Evolutionary conservation across 73 alveolate species (phyloP).

Genomic region (Paramecium sexaurelia): DNA sequence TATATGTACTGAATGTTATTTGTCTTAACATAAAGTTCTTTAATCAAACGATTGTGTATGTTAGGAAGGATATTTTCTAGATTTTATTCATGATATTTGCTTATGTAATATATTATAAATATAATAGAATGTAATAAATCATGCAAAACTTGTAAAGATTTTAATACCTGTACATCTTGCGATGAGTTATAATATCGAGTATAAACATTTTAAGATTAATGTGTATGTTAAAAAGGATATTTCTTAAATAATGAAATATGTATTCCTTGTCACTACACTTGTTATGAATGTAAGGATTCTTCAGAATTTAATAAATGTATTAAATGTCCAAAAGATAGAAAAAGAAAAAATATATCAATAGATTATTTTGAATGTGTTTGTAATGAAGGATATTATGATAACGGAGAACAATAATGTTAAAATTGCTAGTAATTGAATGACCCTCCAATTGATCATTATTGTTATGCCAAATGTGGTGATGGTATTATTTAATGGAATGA

Average conservation of each 20-base stretch:
- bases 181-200: neutral
- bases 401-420: neutral
- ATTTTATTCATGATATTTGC: neutral
- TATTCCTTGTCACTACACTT: neutral
- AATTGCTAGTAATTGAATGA: neutral
- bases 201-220: neutral
- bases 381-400: slow-evolving; percentile 19
- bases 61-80: neutral
- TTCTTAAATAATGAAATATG: neutral
- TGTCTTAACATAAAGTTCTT: neutral
- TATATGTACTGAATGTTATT: neutral
- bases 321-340: slow-evolving; percentile 16
- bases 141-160: neutral
- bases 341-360: too few relatives aligned
- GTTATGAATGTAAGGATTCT: neutral
- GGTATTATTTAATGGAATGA: slow-evolving; percentile 46
- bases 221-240: slow-evolving; percentile 16
- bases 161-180: neutral
- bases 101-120: neutral
- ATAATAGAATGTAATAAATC: neutral
- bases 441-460: neutral
- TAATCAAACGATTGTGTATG: neutral
- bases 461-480: slow-evolving; percentile 43
- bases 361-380: slow-evolving; percentile 34
- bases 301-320: neutral